Percentiles rank a stretch among this genome's conserved stretches.
Evolutionary conservation across 768 basidiomycete species (phyloP).

Genomic region (Lyophyllum semitale): DNA sequence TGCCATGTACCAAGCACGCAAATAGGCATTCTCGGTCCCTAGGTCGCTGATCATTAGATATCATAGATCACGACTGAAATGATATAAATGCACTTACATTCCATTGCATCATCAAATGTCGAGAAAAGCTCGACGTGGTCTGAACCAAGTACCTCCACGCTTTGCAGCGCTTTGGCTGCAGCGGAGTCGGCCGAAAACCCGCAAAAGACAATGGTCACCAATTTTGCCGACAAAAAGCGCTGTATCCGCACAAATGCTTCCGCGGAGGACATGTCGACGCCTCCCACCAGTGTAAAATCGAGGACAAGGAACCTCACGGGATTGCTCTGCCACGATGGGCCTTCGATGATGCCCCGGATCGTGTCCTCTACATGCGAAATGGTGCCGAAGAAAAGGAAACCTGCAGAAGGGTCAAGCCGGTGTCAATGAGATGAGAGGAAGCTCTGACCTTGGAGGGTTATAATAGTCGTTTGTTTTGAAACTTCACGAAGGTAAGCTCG

Average conservation of each 20-base stretch:
- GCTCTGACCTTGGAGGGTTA: conserved; percentile 76
- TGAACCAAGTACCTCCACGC: conserved; percentile 79
- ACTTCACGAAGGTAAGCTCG: conserved; percentile 90
- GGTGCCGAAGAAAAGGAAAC: conserved; percentile 92
- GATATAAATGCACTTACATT: conserved; percentile 59
- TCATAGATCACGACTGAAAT: not conserved
- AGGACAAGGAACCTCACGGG: conserved; percentile 91
- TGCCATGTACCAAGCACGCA: conserved; percentile 76
- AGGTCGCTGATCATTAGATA: not conserved
- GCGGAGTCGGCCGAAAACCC: conserved; percentile 67
- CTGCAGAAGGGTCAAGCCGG: conserved; percentile 29
- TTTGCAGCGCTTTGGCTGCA: conserved; percentile 72
- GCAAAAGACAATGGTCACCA: conserved; percentile 88
- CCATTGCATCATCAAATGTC: conserved; percentile 87
- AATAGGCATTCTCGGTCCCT: conserved; percentile 95
- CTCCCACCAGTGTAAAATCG: conserved; percentile 82
- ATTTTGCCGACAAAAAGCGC: conserved; percentile 70
- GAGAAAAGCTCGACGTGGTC: conserved; percentile 80
- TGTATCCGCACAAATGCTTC: conserved; percentile 95
- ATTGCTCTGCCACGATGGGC: conserved; percentile 65
- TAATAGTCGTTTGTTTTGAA: conserved; percentile 85
- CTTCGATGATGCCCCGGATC: conserved; percentile 74
- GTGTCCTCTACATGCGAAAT: conserved; percentile 88
- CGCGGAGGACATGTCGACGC: conserved; percentile 93
- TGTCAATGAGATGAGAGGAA: not conserved